Conservation (phyloP, 73 alveolate genomes). For the Breviolum minutum region DNA sequence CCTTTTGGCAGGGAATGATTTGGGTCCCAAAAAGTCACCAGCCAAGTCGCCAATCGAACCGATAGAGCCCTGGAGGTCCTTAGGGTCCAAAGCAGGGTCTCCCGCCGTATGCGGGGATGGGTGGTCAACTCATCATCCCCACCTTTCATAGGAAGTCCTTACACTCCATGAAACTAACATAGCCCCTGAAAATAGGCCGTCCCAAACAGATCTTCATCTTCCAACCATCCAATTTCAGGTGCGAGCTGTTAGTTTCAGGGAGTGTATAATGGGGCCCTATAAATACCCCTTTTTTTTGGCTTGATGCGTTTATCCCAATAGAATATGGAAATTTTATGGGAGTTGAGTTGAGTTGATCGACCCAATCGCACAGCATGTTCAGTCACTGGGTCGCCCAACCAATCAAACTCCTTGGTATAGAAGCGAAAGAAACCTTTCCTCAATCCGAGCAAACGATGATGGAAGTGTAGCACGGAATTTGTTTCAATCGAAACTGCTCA, state of each 20-base stretch:
- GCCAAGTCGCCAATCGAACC: conserved; percentile 15
- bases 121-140: background rate
- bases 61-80: conserved; percentile 33
- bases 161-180: no score
- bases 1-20: no score
- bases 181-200: no score
- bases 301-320: no score
- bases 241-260: no score
- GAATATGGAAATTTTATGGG: no score
- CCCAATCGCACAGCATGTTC: no score
- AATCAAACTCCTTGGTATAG: conserved; percentile 79
- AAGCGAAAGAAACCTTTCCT: conserved; percentile 64
- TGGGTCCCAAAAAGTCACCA: background rate
- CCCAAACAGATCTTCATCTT: no score
- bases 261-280: no score
- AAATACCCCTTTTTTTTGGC: no score
- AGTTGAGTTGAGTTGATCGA: no score
- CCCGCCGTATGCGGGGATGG: background rate
- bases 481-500: background rate
- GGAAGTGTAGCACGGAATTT: background rate
- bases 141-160: background rate
- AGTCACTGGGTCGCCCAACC: conserved; percentile 24
- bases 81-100: background rate
- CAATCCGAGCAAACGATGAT: background rate
- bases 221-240: no score